Conservation (phyloP, 1,139 yeast species). For the Chernovozyma aurita region DNA sequence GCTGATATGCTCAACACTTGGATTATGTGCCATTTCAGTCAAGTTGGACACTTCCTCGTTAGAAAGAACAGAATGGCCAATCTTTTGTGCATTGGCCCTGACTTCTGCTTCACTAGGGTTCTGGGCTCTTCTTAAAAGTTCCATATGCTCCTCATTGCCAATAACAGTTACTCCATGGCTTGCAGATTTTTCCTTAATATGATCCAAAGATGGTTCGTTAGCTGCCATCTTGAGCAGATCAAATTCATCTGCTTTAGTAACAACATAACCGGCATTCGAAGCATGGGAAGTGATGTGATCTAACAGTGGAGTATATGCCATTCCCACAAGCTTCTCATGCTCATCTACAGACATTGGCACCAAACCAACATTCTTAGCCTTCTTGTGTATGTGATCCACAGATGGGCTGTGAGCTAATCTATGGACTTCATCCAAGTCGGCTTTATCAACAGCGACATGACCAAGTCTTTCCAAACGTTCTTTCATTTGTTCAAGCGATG, state of each 20-base stretch:
- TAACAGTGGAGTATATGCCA: constrained; percentile 14
- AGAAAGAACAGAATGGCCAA: constrained; percentile 17
- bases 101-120: constrained; percentile 17
- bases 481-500: constrained; percentile 19
- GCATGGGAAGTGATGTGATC: constrained; percentile 17
- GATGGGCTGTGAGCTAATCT: constrained; percentile 14
- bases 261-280: constrained; percentile 13
- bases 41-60: constrained; percentile 14
- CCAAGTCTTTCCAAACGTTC: constrained; percentile 15
- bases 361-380: constrained; percentile 14
- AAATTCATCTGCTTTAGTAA: constrained; percentile 17
- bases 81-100: constrained; percentile 1
- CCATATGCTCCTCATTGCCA: constrained; percentile 16
- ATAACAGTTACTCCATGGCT: constrained; percentile 12
- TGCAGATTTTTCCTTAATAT: constrained; percentile 27
- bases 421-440: constrained; percentile 1
- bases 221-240: constrained; percentile 16
- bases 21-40: constrained; percentile 16
- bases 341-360: constrained; percentile 7
- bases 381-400: constrained; percentile 11
- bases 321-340: constrained; percentile 5
- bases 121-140: constrained; percentile 14
- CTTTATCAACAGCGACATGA: constrained; percentile 3
- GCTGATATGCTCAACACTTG: constrained; percentile 22
- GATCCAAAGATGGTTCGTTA: constrained; percentile 19